Conservation (phyloP, 176 grass and related monocot species). For the Canna indica region DNA sequence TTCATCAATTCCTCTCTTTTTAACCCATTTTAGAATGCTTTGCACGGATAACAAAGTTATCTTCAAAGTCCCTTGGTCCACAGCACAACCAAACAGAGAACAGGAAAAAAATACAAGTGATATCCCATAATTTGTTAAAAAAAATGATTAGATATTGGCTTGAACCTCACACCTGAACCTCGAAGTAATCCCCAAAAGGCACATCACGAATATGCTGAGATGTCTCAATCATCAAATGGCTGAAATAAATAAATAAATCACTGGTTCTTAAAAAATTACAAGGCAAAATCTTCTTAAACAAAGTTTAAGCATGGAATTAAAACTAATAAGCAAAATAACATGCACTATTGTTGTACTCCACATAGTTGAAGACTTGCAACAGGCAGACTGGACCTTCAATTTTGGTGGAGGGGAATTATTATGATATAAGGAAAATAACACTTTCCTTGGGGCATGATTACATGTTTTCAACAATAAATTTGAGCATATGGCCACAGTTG, state of each 20-base stretch:
- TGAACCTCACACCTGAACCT: slow-evolving; percentile 66
- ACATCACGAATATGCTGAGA: slow-evolving; percentile 73
- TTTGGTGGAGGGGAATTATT: too few species aligned
- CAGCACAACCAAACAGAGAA: background rate
- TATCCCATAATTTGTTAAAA: background rate
- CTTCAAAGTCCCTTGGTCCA: background rate
- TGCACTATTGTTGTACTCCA: background rate
- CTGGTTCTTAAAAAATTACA: slow-evolving; percentile 8
- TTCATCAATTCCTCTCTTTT: background rate
- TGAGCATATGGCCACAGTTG: too few species aligned
- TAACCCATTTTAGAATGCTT: background rate
- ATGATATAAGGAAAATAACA: too few species aligned
- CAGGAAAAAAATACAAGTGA: background rate
- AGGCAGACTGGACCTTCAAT: background rate
- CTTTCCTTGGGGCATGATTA: too few species aligned
- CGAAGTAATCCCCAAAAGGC: slow-evolving; percentile 83
- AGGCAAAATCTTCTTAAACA: background rate
- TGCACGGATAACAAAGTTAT: too few species aligned
- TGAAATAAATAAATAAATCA: slow-evolving; percentile 19
- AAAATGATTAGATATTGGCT: slow-evolving; percentile 1
- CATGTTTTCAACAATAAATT: too few species aligned
- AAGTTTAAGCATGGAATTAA: background rate
- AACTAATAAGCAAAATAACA: background rate
- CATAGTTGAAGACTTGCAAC: background rate
- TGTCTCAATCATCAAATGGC: slow-evolving; percentile 59